These are phyloP conservation scores for Aethionema arabicum DNA, from an alignment of 345 rosid genomes.

Conservation along the genomic window DNA sequence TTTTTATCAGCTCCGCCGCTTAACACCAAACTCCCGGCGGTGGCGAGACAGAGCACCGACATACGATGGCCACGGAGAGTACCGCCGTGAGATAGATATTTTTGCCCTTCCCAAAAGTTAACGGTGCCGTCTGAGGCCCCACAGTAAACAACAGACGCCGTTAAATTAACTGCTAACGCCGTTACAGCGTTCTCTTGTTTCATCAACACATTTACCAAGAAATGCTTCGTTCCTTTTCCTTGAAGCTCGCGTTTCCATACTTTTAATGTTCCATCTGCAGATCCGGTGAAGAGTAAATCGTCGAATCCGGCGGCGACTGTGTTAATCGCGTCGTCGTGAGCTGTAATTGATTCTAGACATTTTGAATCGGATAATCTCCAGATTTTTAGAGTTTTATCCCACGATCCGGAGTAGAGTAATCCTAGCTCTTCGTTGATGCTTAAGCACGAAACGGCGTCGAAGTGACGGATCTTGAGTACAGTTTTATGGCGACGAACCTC, in stretches of 20 bases:
- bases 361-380: constrained; percentile 58
- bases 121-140: constrained; percentile 71
- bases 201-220: constrained; percentile 54
- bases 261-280: constrained; percentile 70
- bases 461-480: constrained; percentile 54
- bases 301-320: constrained; percentile 51
- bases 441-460: constrained; percentile 64
- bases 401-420: constrained; percentile 61
- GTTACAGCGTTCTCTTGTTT: constrained; percentile 76
- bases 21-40: constrained; percentile 62
- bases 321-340: constrained; percentile 68
- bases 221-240: constrained; percentile 58
- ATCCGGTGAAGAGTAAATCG: constrained; percentile 58
- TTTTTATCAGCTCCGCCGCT: constrained; percentile 88
- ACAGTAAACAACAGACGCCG: constrained; percentile 55
- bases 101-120: constrained; percentile 65
- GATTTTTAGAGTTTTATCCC: constrained; percentile 64
- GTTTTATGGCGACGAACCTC: constrained; percentile 51
- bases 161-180: constrained; percentile 56
- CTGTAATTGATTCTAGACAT: constrained; percentile 56
- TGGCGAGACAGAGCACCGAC: constrained; percentile 66
- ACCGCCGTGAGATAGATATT: constrained; percentile 59
- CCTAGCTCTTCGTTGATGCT: constrained; percentile 54
- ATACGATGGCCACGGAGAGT: constrained; percentile 64
- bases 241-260: constrained; percentile 61